Percentiles rank a stretch among this genome's conserved stretches.
These are phyloP conservation scores for Sergeia podlipaevii DNA, from an alignment of 208 protist genomes.

Conservation along the genomic window DNA sequence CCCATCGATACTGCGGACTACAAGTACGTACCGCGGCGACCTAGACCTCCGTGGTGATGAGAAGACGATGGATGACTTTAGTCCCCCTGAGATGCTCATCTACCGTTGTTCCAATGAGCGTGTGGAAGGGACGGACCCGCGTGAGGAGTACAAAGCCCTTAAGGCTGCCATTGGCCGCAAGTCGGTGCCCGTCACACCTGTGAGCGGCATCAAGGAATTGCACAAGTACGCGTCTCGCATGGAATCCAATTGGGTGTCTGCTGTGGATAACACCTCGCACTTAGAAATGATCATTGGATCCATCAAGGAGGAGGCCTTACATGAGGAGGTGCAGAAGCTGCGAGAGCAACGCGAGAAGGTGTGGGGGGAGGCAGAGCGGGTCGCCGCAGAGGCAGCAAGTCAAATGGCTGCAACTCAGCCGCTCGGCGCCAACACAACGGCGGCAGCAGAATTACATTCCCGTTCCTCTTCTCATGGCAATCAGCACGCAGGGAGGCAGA, in stretches of 20 bases:
- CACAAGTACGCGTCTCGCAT: constrained; percentile 62
- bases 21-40: constrained; percentile 49
- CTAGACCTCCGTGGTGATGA: constrained; percentile 75
- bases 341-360: constrained; percentile 8
- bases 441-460: background rate
- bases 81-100: constrained; percentile 50
- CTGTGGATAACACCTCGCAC: constrained; percentile 49
- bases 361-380: constrained; percentile 3
- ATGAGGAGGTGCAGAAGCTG: constrained; percentile 21
- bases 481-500: constrained; percentile 1
- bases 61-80: constrained; percentile 82
- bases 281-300: constrained; percentile 50
- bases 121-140: constrained; percentile 46
- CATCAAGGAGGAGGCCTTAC: constrained; percentile 51
- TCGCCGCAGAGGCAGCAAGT: background rate
- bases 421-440: background rate
- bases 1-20: constrained; percentile 43
- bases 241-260: constrained; percentile 76
- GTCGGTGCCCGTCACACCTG: constrained; percentile 32
- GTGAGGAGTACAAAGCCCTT: constrained; percentile 58
- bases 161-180: constrained; percentile 35
- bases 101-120: constrained; percentile 62
- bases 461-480: no score
- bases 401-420: background rate
- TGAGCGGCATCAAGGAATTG: constrained; percentile 57